Evolutionary conservation across 352 stramenopile genomes (phyloP), one percentile per base, ranked within the genome.

Genomic region (Phytophthora chlamydospora): DNA sequence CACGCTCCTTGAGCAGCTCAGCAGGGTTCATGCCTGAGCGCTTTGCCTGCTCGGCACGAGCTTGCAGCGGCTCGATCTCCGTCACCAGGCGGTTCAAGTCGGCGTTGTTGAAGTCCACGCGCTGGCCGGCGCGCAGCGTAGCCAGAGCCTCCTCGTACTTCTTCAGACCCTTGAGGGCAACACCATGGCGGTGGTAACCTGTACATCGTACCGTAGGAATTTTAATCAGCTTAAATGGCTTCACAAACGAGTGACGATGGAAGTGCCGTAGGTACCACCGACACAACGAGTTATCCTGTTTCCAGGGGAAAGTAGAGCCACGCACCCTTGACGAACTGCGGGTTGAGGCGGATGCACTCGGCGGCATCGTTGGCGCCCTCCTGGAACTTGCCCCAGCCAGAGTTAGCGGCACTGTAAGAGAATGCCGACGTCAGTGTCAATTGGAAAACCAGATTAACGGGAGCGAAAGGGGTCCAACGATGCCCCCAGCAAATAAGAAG

Each of bases 181-280:
- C 85, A 34, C 91, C 96, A 42, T 98, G 80, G 55, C 96, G 93
- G 73, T 98, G 97, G 79, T 98, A 98, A 33, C 54, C 81, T 90
- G 49, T 14, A 7, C 36, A 58, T 17, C 9, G 35, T 45, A 63
- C 33, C 32, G 31, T 56, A 71, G 3, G 16, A 45, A 24, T 46
- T 31, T 58, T 59, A 59, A 58, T 59, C 42, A 50, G 19, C 32
- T 49, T 44, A 66, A 41, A 47, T 63, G 36, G 53, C 29, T 51
- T 53, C 39, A 58, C 10, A 27, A n/a, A 57, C 45, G 36, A 53
- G 16, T 53, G 41, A 42, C 33, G 42, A 33, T 7, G 16, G 36
- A 34, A 12, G 17, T 13, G 11, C 27, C 9, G 24, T 5, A 53
- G 14, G 24, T 55, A 58, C 19, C 34, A 41, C 35, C 35, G 29